Conservation (phyloP, 164 flowering plant genomes). For the Berberis thunbergii region DNA sequence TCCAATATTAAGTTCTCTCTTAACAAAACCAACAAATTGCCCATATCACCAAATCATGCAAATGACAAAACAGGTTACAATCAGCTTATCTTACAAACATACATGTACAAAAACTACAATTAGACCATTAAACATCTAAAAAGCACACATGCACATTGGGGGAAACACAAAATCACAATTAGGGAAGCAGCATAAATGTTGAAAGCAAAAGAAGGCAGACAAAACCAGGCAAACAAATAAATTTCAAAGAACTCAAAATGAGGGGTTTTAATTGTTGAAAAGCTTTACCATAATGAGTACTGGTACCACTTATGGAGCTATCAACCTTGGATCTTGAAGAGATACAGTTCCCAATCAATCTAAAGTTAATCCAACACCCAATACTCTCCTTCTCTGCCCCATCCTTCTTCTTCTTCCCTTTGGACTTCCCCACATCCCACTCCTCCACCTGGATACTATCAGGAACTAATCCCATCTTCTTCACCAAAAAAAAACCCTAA, state of each 20-base stretch:
- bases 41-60: too few relatives aligned
- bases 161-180: too few relatives aligned
- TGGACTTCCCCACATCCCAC: constrained; percentile 41
- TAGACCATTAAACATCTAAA: too few relatives aligned
- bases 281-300: constrained; percentile 44
- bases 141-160: too few relatives aligned
- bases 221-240: constrained; percentile 2
- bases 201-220: neutral
- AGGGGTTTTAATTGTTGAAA: neutral
- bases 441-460: constrained; percentile 35
- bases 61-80: too few relatives aligned
- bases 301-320: constrained; percentile 47
- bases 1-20: too few relatives aligned
- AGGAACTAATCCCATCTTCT: constrained; percentile 44
- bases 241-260: neutral
- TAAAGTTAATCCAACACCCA: constrained; percentile 56
- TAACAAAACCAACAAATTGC: too few relatives aligned
- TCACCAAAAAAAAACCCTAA: constrained; percentile 11
- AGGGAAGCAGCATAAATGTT: too few relatives aligned
- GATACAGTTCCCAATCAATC: constrained; percentile 43
- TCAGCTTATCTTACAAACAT: too few relatives aligned
- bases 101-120: too few relatives aligned
- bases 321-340: constrained; percentile 78
- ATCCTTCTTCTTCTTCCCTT: constrained; percentile 33
- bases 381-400: constrained; percentile 19